Evolutionary conservation across 208 protist genomes (phyloP).

Genomic region (Acanthamoeba comandoni): DNA sequence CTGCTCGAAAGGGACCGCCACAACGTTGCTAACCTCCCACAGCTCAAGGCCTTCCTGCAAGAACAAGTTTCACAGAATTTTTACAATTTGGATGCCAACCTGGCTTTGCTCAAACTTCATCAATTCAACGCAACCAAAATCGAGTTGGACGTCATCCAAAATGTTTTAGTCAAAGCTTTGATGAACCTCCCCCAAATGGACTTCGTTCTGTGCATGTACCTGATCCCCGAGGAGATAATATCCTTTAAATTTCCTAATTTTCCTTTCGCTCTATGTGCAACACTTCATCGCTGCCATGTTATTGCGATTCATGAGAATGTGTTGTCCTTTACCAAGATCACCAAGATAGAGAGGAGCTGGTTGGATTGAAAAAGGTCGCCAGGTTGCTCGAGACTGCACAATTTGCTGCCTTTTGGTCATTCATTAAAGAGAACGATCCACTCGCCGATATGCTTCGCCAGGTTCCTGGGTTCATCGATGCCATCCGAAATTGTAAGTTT

Average conservation of each 20-base stretch:
- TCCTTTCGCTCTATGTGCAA: neutral
- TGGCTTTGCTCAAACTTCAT: constrained; percentile 83
- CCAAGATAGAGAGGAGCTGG: neutral
- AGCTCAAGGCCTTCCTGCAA: constrained; percentile 78
- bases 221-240: constrained; percentile 77
- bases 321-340: neutral
- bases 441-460: neutral
- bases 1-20: constrained; percentile 51
- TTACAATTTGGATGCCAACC: constrained; percentile 83
- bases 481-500: constrained; percentile 62
- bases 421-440: constrained; percentile 6
- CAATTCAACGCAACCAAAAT: constrained; percentile 81
- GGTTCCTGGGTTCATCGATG: constrained; percentile 64
- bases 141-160: constrained; percentile 75
- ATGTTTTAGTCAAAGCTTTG: constrained; percentile 80
- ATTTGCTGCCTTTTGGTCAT: constrained; percentile 61
- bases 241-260: neutral
- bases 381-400: constrained; percentile 58
- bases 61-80: constrained; percentile 74
- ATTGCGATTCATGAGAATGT: too few species aligned
- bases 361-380: constrained; percentile 1
- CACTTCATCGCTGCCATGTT: neutral
- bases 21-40: constrained; percentile 64
- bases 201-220: constrained; percentile 81
- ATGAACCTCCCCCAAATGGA: constrained; percentile 84